Conservation (phyloP, 169 alveolate genomes). For the Babesia sp. region DNA sequence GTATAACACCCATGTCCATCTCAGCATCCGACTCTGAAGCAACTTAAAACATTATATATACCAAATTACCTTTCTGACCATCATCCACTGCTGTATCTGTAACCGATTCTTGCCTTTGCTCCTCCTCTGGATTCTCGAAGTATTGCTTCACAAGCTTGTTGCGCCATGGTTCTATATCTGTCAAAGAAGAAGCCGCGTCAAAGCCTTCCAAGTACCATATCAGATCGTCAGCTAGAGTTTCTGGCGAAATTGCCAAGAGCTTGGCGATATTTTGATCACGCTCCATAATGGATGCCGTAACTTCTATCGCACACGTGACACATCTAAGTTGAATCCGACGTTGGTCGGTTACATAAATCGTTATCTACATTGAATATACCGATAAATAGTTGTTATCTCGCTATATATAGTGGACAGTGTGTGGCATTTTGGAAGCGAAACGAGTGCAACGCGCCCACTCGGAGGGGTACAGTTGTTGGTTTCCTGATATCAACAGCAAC, state of each 20-base stretch:
- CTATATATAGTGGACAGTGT: neutral
- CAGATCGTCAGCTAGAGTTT: constrained; percentile 36
- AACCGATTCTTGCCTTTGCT: neutral
- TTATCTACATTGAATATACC: neutral
- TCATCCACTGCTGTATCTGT: neutral
- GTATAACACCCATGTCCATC: neutral
- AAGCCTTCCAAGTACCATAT: constrained; percentile 37
- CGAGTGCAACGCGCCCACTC: neutral
- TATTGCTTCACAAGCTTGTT: neutral
- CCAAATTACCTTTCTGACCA: neutral
- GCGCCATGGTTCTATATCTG: constrained; percentile 45
- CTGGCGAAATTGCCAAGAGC: constrained; percentile 23
- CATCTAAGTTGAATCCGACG: neutral
- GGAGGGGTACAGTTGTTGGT: neutral
- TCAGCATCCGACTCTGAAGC: neutral
- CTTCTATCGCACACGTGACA: neutral
- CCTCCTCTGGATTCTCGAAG: constrained; percentile 6
- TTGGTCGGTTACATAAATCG: neutral
- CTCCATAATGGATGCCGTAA: neutral
- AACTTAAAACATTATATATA: neutral
- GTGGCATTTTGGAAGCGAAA: neutral
- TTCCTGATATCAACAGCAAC: no score
- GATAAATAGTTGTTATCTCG: neutral
- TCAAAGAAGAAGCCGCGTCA: constrained; percentile 23
- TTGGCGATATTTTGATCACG: constrained; percentile 3